Percentiles rank a stretch among this genome's conserved stretches.
Evolutionary conservation across 768 basidiomycete genomes (phyloP).

Genomic region (Mycena venus): DNA sequence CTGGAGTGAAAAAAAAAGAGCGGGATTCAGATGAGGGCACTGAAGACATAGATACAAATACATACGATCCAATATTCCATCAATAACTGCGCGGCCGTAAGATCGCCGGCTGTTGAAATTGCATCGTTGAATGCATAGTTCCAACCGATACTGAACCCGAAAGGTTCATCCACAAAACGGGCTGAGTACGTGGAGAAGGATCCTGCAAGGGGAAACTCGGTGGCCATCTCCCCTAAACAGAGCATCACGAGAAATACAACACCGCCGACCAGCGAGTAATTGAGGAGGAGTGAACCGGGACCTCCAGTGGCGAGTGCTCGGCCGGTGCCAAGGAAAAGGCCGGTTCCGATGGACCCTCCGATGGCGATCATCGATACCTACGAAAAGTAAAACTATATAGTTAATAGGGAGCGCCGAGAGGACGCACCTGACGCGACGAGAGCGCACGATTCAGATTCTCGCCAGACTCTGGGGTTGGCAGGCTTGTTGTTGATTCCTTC

Average conservation of each 20-base stretch:
- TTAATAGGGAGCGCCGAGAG: neutral
- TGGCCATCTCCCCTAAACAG: constrained; percentile 81
- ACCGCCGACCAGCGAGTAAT: constrained; percentile 13
- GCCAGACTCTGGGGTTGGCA: constrained; percentile 10
- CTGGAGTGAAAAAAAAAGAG: neutral
- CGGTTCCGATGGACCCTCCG: constrained; percentile 19
- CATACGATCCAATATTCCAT: constrained; percentile 69
- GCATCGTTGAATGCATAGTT: constrained; percentile 95
- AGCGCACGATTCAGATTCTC: constrained; percentile 18
- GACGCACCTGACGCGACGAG: constrained; percentile 19
- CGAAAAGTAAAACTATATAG: neutral
- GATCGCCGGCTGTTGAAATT: constrained; percentile 86
- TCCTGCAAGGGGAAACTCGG: constrained; percentile 89
- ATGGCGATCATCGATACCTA: constrained; percentile 21
- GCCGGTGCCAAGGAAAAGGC: constrained; percentile 21
- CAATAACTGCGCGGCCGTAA: constrained; percentile 90
- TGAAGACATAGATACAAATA: neutral
- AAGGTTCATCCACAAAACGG: constrained; percentile 73
- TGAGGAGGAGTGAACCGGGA: constrained; percentile 14
- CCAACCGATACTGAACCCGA: constrained; percentile 55
- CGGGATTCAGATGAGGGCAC: neutral
- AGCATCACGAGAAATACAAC: constrained; percentile 15
- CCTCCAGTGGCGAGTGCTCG: constrained; percentile 16
- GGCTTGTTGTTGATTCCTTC: constrained; percentile 7
- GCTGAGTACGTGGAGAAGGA: constrained; percentile 90